Evolutionary conservation across 371 early-diverging fungal species (phyloP).

Genomic region (Syncephalastrum racemosum): DNA sequence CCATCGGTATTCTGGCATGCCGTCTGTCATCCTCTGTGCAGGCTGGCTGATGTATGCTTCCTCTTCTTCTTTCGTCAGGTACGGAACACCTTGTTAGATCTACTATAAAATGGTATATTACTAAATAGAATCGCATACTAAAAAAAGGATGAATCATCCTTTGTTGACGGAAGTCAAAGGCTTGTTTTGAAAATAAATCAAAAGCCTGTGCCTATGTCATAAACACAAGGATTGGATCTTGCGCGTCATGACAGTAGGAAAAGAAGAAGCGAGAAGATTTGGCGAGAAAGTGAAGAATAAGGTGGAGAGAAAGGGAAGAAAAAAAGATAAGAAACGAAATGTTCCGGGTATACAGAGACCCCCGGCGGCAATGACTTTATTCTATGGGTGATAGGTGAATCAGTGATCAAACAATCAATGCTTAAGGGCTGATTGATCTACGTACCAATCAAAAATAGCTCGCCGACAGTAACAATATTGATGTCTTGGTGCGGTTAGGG

Average conservation of each 20-base stretch:
- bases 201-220: conserved; percentile 69
- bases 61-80: conserved; percentile 67
- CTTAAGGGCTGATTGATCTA: too few relatives aligned
- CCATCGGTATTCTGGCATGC: conserved; percentile 65
- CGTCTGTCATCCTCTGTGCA: conserved; percentile 37
- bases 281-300: too few relatives aligned
- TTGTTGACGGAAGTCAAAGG: conserved; percentile 90
- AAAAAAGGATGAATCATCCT: conserved; percentile 18
- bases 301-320: too few relatives aligned
- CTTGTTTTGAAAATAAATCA: conserved; percentile 74
- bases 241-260: conserved; percentile 66
- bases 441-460: too few relatives aligned
- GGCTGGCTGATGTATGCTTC: conserved; percentile 47
- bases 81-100: conserved; percentile 77
- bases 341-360: too few relatives aligned
- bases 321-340: too few relatives aligned
- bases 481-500: too few relatives aligned
- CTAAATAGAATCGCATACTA: neutral
- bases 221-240: conserved; percentile 66
- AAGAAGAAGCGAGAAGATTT: too few relatives aligned
- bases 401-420: too few relatives aligned
- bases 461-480: too few relatives aligned
- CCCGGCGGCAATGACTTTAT: too few relatives aligned
- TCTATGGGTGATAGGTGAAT: too few relatives aligned
- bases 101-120: conserved; percentile 25